These are phyloP conservation scores for Mycena sp. DNA, from an alignment of 1,284 basidiomycete genomes.

Conservation along the genomic window DNA sequence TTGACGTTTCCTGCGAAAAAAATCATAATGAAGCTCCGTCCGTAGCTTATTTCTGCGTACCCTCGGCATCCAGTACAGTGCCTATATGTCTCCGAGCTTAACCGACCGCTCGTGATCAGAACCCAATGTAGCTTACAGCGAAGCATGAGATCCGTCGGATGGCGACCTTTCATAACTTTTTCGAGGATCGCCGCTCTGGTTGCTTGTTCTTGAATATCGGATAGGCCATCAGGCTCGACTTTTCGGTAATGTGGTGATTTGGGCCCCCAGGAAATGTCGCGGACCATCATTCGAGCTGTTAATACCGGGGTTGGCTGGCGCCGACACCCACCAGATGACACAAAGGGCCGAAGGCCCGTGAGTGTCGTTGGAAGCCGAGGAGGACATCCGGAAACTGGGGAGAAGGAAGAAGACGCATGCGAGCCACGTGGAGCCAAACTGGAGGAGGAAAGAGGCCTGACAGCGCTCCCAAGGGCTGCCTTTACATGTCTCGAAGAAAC, in stretches of 20 bases:
- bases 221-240: slow-evolving; percentile 41
- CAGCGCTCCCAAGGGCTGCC: not conserved
- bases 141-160: slow-evolving; percentile 83
- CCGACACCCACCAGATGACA: slow-evolving; percentile 12
- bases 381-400: slow-evolving; percentile 45
- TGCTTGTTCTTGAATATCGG: slow-evolving; percentile 71
- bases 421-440: not conserved
- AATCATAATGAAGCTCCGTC: slow-evolving; percentile 31
- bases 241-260: slow-evolving; percentile 34
- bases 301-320: not conserved
- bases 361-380: slow-evolving; percentile 10
- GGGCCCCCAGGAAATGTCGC: slow-evolving; percentile 45
- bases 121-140: slow-evolving; percentile 64
- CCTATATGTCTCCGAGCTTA: slow-evolving; percentile 57
- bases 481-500: slow-evolving; percentile 20
- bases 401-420: not conserved
- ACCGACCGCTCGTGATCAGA: slow-evolving; percentile 1
- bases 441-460: slow-evolving; percentile 6
- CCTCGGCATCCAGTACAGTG: slow-evolving; percentile 86
- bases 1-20: slow-evolving; percentile 77
- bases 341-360: not conserved
- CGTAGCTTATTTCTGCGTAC: slow-evolving; percentile 46
- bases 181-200: slow-evolving; percentile 78
- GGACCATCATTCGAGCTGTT: not conserved
- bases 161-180: slow-evolving; percentile 83